Evolutionary conservation across 306 rosid species (phyloP).

Genomic region (Cucurbita pepo): DNA sequence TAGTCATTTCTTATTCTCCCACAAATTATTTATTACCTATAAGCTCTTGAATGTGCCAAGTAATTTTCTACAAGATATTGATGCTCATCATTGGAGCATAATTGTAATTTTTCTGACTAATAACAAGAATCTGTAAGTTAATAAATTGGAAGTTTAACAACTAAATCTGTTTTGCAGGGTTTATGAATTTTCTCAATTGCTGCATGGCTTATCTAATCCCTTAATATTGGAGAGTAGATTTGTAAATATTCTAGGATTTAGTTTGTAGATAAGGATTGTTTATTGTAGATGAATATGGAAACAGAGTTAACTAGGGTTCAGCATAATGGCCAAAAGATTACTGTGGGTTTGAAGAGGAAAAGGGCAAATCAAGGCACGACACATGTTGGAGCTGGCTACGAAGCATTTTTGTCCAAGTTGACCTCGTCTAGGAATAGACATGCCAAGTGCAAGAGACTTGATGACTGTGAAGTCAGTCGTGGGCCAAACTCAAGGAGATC

Average conservation of each 20-base stretch:
- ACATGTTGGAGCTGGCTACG: not conserved
- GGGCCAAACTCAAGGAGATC: not conserved
- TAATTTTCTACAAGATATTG: not conserved
- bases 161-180: constrained; percentile 15
- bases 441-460: constrained; percentile 5
- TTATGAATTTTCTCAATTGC: constrained; percentile 4
- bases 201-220: constrained; percentile 9
- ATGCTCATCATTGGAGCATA: not conserved
- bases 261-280: constrained; percentile 8
- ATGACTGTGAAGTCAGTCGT: not conserved
- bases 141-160: not conserved
- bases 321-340: constrained; percentile 6
- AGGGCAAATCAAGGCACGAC: constrained; percentile 1
- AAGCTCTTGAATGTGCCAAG: not conserved
- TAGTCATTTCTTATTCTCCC: not conserved
- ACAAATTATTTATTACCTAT: not conserved
- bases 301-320: constrained; percentile 4
- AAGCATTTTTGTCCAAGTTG: not conserved
- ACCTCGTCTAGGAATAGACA: constrained; percentile 5
- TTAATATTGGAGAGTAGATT: not conserved
- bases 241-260: constrained; percentile 10
- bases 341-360: constrained; percentile 15
- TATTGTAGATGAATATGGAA: constrained; percentile 13
- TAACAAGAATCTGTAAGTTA: not conserved
- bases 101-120: not conserved